Base-by-base conservation (phyloP, 306 rosid genomes). In the Fragaria vesca region DNA sequence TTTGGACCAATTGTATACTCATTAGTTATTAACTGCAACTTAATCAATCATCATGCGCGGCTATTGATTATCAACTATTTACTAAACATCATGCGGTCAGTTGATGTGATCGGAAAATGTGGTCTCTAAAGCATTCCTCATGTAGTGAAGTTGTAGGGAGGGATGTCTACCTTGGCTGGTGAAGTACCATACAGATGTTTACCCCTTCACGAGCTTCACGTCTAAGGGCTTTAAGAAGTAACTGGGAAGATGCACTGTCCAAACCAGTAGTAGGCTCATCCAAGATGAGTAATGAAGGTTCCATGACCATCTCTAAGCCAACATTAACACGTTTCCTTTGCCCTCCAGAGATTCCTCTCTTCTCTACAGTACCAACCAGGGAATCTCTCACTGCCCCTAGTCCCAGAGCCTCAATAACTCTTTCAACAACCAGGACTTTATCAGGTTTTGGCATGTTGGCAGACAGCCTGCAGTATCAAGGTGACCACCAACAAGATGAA, bases 281-380 rank as follows among this genome's bases (percentile, higher is more conserved):
- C 79, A 91, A 85, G 81, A 91, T 89, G 76, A 91, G 79, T 38
- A 91, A 87, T 48, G 97, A 91, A 70, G 97, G 97, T 69, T 91
- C 97, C 92, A 91, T 91, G 79, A 91, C 97, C 97, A 91, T 91
- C 85, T 91, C 97, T 81, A 91, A 48, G 57, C 94, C 97, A 71
- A 91, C 97, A 80, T 91, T 91, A 75, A 91, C 97, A 55, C 97
- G 89, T 77, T 91, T 91, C 47, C 86, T 82, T 69, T 91, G 97
- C 16, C 97, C 97, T 73, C 97, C 97, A 52, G 94, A 91, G 66
- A 91, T 88, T 66, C 97, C 97, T 83, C 97, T 81, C 71, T 55
- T 86, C 79, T 91, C 97, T 77, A 91, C 87, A 16, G 97, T 91
- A 42, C 97, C 97, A 71, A 91, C 97, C 38, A 89, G 80, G 71